Percentiles rank a stretch among this genome's conserved stretches.
Conservation (phyloP, 2,329 filamentous ascomycete species). For the Phyllosticta capitalensis region DNA sequence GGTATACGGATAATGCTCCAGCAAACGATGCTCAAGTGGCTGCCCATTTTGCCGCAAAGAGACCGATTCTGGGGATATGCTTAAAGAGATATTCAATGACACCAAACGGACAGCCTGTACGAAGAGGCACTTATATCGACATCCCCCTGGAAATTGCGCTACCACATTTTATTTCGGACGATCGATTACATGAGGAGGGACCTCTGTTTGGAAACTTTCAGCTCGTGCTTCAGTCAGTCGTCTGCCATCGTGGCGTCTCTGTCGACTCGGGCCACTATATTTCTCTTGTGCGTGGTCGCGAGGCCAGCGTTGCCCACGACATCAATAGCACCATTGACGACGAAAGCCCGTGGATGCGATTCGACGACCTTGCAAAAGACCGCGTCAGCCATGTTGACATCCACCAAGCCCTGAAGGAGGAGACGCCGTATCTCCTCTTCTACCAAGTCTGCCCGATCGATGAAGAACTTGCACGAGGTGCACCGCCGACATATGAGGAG, state of each 20-base stretch:
- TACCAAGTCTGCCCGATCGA: constrained; percentile 89
- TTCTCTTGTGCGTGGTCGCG: constrained; percentile 62
- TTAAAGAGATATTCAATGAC: constrained; percentile 81
- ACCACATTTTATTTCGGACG: constrained; percentile 82
- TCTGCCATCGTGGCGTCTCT: constrained; percentile 82
- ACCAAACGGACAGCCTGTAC: constrained; percentile 55
- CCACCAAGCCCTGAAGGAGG: constrained; percentile 65
- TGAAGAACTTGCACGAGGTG: constrained; percentile 42
- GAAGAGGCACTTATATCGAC: constrained; percentile 77
- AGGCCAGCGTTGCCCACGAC: constrained; percentile 28
- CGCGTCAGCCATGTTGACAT: constrained; percentile 72
- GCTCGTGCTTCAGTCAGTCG: constrained; percentile 77
- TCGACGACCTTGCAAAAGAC: constrained; percentile 72
- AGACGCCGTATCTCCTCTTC: constrained; percentile 90
- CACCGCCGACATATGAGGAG: constrained; percentile 35
- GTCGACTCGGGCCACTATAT: constrained; percentile 89
- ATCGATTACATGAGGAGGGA: constrained; percentile 56
- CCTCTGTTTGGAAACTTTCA: constrained; percentile 82
- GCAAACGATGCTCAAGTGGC: constrained; percentile 70
- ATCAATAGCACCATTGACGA: constrained; percentile 18
- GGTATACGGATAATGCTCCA: constrained; percentile 65
- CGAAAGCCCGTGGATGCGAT: constrained; percentile 64
- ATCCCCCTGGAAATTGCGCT: constrained; percentile 77
- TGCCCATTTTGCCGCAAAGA: constrained; percentile 71
- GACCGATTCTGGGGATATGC: constrained; percentile 85